Percentiles rank a stretch among this genome's conserved stretches.
phyloP scores from a whole-genome alignment of 371 early-diverging fungal species.

The Rhizopus delemar region DNA sequence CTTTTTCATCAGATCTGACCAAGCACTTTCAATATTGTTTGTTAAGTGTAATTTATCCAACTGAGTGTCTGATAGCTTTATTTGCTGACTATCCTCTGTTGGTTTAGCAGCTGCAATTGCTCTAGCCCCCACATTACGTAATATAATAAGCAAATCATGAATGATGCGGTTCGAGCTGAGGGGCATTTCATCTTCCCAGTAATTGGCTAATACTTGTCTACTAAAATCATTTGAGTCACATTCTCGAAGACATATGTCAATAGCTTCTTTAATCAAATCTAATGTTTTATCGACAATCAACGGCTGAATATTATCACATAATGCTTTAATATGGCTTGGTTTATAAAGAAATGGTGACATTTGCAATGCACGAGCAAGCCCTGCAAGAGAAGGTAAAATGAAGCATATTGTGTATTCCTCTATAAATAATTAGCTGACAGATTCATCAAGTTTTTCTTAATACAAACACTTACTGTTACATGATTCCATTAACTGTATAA shows the following conservation, averaged over 20 bases:
- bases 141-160: conserved; percentile 48
- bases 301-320: conserved; percentile 44
- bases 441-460: background rate
- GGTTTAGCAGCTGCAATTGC: conserved; percentile 29
- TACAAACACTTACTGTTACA: conserved; percentile 10
- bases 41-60: conserved; percentile 21
- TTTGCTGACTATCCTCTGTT: conserved; percentile 11
- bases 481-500: conserved; percentile 19
- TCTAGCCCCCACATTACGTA: conserved; percentile 49
- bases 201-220: conserved; percentile 31
- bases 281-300: conserved; percentile 47
- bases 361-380: conserved; percentile 60
- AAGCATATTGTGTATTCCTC: conserved; percentile 49
- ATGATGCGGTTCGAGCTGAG: conserved; percentile 50
- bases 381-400: conserved; percentile 61
- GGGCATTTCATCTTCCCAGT: conserved; percentile 45
- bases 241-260: conserved; percentile 34
- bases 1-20: conserved; percentile 39
- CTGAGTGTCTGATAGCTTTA: background rate
- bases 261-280: conserved; percentile 46
- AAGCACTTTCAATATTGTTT: conserved; percentile 37
- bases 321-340: conserved; percentile 38
- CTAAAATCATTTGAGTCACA: conserved; percentile 21
- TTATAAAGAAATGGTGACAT: conserved; percentile 46
- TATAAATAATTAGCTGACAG: conserved; percentile 6